Evolutionary conservation across 192 early-diverging fungal species (phyloP).

Genomic region (Coemansia sp.): DNA sequence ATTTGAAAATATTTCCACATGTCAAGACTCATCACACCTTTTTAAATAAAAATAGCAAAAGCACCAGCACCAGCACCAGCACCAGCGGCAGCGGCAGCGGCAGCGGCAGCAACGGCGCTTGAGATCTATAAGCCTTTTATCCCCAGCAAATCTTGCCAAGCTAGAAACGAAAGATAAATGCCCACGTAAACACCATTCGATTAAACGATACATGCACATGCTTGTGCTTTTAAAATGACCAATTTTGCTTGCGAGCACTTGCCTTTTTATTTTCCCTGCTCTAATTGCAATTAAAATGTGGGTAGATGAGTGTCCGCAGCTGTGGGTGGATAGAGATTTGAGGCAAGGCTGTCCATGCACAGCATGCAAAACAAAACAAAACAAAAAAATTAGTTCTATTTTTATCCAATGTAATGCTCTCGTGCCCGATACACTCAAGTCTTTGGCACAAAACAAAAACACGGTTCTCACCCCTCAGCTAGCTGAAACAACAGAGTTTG

Average conservation of each 20-base stretch:
- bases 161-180: no score
- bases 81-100: no score
- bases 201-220: background rate
- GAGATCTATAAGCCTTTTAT: no score
- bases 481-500: background rate
- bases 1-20: background rate
- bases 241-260: no score
- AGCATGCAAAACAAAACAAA: background rate
- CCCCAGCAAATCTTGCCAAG: no score
- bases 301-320: background rate
- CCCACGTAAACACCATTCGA: no score
- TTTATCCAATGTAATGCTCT: background rate
- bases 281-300: no score
- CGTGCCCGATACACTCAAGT: background rate
- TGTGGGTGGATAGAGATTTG: background rate
- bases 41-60: no score
- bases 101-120: no score
- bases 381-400: background rate
- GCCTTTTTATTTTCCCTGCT: no score
- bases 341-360: slow-evolving; percentile 1
- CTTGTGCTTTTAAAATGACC: background rate
- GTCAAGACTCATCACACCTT: background rate
- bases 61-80: no score
- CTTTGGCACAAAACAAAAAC: background rate
- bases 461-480: background rate